Percentiles rank a stretch among this genome's conserved stretches.
Conservation (phyloP, 2,329 filamentous ascomycete species). For the Diaporthe eres region DNA sequence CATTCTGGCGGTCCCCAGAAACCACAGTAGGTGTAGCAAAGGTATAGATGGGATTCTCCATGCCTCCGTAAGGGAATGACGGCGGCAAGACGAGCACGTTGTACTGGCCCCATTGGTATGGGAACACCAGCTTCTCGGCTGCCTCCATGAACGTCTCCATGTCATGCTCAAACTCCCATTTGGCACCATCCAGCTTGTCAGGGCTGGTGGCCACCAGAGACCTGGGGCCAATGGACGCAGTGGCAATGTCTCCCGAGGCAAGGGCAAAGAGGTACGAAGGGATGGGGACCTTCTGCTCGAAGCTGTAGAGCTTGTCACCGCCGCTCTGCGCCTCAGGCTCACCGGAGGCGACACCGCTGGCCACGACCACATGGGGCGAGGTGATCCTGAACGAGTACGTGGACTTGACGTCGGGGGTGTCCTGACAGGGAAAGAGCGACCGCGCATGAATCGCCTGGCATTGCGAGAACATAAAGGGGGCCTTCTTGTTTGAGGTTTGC, state of each 20-base stretch:
- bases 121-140: conserved; percentile 85
- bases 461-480: conserved; percentile 98
- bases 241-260: conserved; percentile 86
- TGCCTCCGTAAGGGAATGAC: conserved; percentile 89
- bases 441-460: conserved; percentile 97
- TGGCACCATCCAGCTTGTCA: conserved; percentile 85
- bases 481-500: conserved; percentile 95
- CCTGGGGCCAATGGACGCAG: conserved; percentile 87
- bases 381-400: conserved; percentile 91
- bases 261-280: conserved; percentile 96
- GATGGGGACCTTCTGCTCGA: conserved; percentile 92
- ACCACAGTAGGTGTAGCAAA: conserved; percentile 80
- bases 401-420: conserved; percentile 98
- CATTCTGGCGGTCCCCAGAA: conserved; percentile 89
- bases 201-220: conserved; percentile 90
- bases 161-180: conserved; percentile 92
- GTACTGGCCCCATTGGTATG: conserved; percentile 95
- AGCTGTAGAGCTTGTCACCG: conserved; percentile 80
- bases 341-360: conserved; percentile 79
- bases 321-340: conserved; percentile 63
- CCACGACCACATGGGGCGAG: conserved; percentile 90
- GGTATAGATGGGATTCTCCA: conserved; percentile 95
- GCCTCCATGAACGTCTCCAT: conserved; percentile 93
- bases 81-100: conserved; percentile 92
- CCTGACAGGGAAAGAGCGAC: conserved; percentile 95